These are phyloP conservation scores for Pseudoscleropodium purum DNA, from an alignment of 225 moss, liverwort and hornwort species.

Conservation along the genomic window DNA sequence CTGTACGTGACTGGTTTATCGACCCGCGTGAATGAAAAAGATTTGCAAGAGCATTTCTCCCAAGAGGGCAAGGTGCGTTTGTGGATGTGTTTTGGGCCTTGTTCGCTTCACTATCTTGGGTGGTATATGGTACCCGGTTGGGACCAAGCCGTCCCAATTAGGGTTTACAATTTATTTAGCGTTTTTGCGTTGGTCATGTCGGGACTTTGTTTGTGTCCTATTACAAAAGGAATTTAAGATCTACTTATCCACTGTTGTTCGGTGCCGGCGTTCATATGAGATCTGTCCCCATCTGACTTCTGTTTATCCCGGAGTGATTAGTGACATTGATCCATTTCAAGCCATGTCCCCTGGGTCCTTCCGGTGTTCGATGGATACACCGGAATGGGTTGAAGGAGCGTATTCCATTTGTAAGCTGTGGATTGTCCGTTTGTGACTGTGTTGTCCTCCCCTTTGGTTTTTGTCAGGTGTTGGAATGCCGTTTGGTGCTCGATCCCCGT, in stretches of 20 bases:
- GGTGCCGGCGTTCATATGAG: not conserved
- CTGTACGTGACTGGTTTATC: constrained; percentile 90
- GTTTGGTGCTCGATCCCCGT: constrained; percentile 88
- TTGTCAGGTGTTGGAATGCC: constrained; percentile 83
- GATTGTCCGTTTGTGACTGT: not conserved
- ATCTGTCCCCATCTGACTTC: not conserved
- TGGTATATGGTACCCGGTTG: not conserved
- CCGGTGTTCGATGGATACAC: not conserved
- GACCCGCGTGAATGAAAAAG: constrained; percentile 91
- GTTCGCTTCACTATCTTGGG: not conserved
- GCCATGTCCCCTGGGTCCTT: not conserved
- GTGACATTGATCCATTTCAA: not conserved
- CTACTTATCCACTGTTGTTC: not conserved
- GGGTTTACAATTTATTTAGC: not conserved
- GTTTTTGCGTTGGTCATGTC: no score
- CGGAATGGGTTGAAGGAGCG: not conserved
- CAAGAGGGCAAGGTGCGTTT: constrained; percentile 77
- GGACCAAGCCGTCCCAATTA: not conserved
- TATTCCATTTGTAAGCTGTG: no score
- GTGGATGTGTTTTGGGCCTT: not conserved
- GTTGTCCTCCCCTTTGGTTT: not conserved
- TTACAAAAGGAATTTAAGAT: fast-evolving
- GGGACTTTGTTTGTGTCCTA: not conserved
- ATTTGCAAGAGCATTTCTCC: constrained; percentile 85
- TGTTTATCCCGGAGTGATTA: not conserved